Conservation (phyloP, 371 early-diverging fungal species). For the Mucor sp. region DNA sequence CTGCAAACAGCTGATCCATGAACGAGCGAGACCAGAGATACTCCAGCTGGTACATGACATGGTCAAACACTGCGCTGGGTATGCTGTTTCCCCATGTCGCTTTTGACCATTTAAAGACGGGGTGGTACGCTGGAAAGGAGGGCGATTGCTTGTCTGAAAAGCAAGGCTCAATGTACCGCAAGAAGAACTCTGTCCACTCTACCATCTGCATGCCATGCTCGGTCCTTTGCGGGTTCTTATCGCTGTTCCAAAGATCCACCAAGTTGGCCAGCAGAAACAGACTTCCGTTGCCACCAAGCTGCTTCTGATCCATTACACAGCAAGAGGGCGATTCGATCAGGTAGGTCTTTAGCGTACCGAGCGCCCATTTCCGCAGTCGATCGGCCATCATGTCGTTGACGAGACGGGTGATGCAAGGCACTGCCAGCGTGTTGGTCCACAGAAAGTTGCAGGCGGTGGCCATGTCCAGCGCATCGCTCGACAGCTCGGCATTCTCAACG, state of each 20-base stretch:
- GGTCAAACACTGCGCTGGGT: conserved; percentile 41
- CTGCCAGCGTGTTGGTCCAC: conserved; percentile 27
- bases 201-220: conserved; percentile 21
- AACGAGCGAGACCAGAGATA: conserved; percentile 63
- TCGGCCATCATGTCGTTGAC: conserved; percentile 21
- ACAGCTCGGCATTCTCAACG: conserved; percentile 37
- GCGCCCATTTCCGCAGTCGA: conserved; percentile 19
- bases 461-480: conserved; percentile 21
- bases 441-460: conserved; percentile 16
- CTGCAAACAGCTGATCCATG: conserved; percentile 44
- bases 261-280: conserved; percentile 64
- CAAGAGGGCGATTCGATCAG: not conserved
- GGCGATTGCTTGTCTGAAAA: conserved; percentile 52
- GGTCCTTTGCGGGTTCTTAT: not conserved
- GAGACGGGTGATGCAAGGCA: conserved; percentile 25
- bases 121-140: conserved; percentile 57
- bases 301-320: not conserved
- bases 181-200: conserved; percentile 30
- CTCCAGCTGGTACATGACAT: conserved; percentile 53
- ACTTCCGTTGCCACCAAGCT: conserved; percentile 50
- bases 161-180: conserved; percentile 39
- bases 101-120: conserved; percentile 67
- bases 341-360: conserved; percentile 5
- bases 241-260: conserved; percentile 36
- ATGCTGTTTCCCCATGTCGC: conserved; percentile 44